Base-by-base conservation (phyloP, 2,329 filamentous ascomycete genomes). In the Claviceps citrina region DNA sequence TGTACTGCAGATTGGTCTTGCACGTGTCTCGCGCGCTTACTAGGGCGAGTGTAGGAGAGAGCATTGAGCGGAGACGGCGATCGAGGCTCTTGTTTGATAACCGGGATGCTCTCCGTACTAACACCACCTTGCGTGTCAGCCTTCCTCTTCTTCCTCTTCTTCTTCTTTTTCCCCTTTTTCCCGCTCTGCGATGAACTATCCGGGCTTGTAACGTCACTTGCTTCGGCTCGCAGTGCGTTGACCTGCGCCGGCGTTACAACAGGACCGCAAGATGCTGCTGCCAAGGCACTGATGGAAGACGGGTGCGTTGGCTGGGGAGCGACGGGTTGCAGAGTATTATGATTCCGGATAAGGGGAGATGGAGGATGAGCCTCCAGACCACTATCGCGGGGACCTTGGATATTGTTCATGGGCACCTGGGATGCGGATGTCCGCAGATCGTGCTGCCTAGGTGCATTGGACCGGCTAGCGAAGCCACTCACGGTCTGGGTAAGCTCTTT, bases 251-350 rank as follows among this genome's bases (percentile, higher is more conserved):
- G 57, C 2, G 59, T 55, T 22, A 52, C 55, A 31, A 41, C 34
- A 27, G 32, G 18, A 18, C 24, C 37, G 8, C 44, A 35, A 10
- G 33, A 44, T 27, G 43, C 37, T 25, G 28, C 30, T 15, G 43
- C 32, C 5, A 44, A 26, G 4, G 43, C 59, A 49, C 71, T 63
- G 61, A 79, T 54, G 46, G 70, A 64, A 56, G 81, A 68, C 46
- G 75, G 76, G 53, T 83, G 79, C 36, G 78, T 76, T 39, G 84
- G 81, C 52, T 84, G 82, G 20, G 84, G 82, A 38, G 83, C 83
- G 53, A 80, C 63, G 31, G 80, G 81, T 27, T 77, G 78, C 38
- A 78, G 73, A 51, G 87, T 78, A 54, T 86, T 78, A 54, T 86
- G 80, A 49, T 77, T 78, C 53, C 77, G 76, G 50, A 87, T 68